Evolutionary conservation across 768 basidiomycete species (phyloP), one percentile per base, ranked within the genome.

Genomic region (Fistulinella prunicolor): DNA sequence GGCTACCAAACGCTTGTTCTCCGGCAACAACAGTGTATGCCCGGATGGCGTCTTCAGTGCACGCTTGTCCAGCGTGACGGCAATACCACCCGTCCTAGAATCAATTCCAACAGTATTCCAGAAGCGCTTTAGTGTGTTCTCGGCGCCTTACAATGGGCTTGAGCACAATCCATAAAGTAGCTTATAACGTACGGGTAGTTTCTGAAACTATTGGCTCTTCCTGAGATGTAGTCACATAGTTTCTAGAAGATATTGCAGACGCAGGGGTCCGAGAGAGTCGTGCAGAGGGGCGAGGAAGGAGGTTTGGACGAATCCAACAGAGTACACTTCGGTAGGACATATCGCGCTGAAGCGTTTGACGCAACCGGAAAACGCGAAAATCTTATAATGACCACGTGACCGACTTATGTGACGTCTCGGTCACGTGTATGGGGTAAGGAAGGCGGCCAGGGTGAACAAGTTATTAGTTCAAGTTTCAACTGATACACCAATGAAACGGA

Each of bases 41-140:
- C 94, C 94, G 0, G 74, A 77, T 0, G 94, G 93, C 12, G 95
- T 98, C 67, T 90, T 95, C 48, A 99, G 75, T 1, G 88, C 73
- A 29, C 91, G 82, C 56, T 79, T 79, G 71, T 96, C 94, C 42
- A 97, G 75, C 5, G 84, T 89, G 24, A 96, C 75, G 4, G 75
- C 70, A 48, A 83, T 69, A 26, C 70, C 67, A 50, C 78, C 73
- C 6, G 69, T 73, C 51, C 77, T 77, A 46, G 75, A 68, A 53
- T 86, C 82, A 46, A 97, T 73, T 16, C 79, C 80, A n/a, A 94
- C 96, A 0, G 79, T 80, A 62, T 93, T 94, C 96, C 96, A 99
- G 64, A 98, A 98, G 21, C 96, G 76, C 55, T 87, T 86, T 66
- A 90, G 73, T 2, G 90, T 88, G 32, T 82, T 79, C 68, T 96